Evolutionary conservation across 1,284 basidiomycete genomes (phyloP).

Genomic region (Ceratobasidium sp.): DNA sequence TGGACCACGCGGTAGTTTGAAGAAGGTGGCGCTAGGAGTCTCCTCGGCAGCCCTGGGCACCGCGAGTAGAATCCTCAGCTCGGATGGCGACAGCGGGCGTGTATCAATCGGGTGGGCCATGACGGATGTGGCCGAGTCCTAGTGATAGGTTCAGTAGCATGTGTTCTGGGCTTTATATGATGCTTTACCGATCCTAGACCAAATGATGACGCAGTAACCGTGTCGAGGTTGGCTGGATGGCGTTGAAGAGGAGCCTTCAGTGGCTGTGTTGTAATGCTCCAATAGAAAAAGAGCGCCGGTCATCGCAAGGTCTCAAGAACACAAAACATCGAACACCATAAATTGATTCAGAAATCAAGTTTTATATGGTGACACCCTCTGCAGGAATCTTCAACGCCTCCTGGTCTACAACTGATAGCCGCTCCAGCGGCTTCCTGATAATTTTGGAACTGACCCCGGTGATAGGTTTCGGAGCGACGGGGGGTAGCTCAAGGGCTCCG

Average conservation of each 20-base stretch:
- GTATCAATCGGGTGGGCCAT: conserved; percentile 10
- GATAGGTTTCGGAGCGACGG: conserved; percentile 28
- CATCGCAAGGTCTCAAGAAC: not conserved
- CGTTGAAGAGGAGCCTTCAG: not conserved
- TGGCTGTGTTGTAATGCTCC: not conserved
- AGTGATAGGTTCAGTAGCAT: not conserved
- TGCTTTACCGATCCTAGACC: not conserved
- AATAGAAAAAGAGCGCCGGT: not conserved
- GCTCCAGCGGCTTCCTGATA: conserved; percentile 32
- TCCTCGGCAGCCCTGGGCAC: conserved; percentile 16
- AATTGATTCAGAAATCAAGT: not conserved
- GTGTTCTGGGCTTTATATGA: not conserved
- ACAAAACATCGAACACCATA: not conserved
- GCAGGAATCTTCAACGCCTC: conserved; percentile 33
- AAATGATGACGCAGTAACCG: not conserved
- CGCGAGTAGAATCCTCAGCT: conserved; percentile 16
- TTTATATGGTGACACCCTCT: conserved; percentile 25
- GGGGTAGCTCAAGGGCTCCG: conserved; percentile 69
- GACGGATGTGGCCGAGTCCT: not conserved
- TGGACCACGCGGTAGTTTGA: conserved; percentile 14
- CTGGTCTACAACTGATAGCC: conserved; percentile 18
- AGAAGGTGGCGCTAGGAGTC: conserved; percentile 9
- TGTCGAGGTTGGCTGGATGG: too few species aligned
- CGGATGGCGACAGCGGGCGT: conserved; percentile 5
- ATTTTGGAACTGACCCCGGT: conserved; percentile 39